Evolutionary conservation across 2,329 filamentous ascomycete species (phyloP).

Genomic region (Torrubiella hemipterigena): DNA sequence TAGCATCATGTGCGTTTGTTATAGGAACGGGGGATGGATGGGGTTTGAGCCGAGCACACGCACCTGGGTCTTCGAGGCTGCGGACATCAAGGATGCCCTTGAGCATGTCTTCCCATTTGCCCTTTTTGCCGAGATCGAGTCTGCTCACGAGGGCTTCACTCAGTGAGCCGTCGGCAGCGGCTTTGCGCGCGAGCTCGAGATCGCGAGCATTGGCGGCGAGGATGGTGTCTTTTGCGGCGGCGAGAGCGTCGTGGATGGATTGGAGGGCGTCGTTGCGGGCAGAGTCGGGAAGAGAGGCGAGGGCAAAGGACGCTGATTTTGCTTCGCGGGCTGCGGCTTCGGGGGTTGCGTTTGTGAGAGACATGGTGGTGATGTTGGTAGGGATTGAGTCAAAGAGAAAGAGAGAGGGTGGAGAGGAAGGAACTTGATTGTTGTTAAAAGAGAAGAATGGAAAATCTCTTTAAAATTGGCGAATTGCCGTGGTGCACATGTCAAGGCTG

Average conservation of each 20-base stretch:
- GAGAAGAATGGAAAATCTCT: no score
- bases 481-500: no score
- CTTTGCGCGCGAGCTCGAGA: slow-evolving; percentile 59
- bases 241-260: slow-evolving; percentile 68
- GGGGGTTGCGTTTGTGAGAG: slow-evolving; percentile 75
- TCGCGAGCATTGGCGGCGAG: slow-evolving; percentile 80
- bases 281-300: slow-evolving; percentile 65
- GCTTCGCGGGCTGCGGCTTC: slow-evolving; percentile 66
- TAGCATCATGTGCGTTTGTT: no score
- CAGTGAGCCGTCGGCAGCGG: slow-evolving; percentile 63
- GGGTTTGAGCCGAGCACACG: slow-evolving; percentile 17
- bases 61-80: slow-evolving; percentile 74
- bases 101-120: slow-evolving; percentile 97
- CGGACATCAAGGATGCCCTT: slow-evolving; percentile 86
- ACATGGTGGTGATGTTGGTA: no score
- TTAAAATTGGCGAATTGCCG: no score
- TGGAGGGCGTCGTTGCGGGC: slow-evolving; percentile 79
- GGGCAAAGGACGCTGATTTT: slow-evolving; percentile 67
- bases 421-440: no score
- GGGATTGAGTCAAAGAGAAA: no score
- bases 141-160: slow-evolving; percentile 78
- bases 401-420: no score
- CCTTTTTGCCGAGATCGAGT: slow-evolving; percentile 71
- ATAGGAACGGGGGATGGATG: no score
- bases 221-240: slow-evolving; percentile 58